These are phyloP conservation scores for Kwoniella heveanensis DNA, from an alignment of 768 basidiomycete species.

Conservation along the genomic window DNA sequence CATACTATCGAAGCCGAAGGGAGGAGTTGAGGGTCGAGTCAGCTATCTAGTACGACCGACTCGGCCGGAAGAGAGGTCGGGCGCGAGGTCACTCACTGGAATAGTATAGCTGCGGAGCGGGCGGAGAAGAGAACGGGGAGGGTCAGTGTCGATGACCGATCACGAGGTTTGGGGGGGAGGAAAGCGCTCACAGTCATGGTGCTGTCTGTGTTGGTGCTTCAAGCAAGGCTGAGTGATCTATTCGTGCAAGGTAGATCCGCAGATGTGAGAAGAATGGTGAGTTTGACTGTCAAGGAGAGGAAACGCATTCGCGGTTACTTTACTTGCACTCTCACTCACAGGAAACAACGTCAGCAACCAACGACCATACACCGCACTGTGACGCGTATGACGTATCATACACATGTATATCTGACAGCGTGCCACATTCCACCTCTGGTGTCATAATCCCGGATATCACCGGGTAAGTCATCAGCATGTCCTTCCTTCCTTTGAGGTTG, in stretches of 20 bases:
- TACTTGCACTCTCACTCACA: no score
- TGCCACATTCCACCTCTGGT: conserved; percentile 4
- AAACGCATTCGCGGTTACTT: not conserved
- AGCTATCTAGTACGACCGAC: not conserved
- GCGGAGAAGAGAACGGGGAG: not conserved
- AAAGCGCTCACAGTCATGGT: not conserved
- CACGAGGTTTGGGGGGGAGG: not conserved
- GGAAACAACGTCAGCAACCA: no score
- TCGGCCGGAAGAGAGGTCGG: not conserved
- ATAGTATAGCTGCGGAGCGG: conserved; percentile 48
- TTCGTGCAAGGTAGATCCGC: no score
- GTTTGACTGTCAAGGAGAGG: not conserved
- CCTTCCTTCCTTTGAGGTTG: no score
- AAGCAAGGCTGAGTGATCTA: no score
- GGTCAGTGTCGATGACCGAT: not conserved
- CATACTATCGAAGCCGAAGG: conserved; percentile 57
- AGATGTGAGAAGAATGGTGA: not conserved
- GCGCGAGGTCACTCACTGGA: conserved; percentile 30
- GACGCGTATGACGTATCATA: no score
- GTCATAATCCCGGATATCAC: conserved; percentile 9
- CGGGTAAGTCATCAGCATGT: not conserved
- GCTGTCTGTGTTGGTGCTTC: not conserved
- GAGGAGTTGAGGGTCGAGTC: not conserved
- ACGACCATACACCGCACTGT: no score
- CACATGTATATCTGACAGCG: no score